phyloP scores from a whole-genome alignment of 1,284 basidiomycete genomes.

The Apiotrichum veenhuisii region DNA sequence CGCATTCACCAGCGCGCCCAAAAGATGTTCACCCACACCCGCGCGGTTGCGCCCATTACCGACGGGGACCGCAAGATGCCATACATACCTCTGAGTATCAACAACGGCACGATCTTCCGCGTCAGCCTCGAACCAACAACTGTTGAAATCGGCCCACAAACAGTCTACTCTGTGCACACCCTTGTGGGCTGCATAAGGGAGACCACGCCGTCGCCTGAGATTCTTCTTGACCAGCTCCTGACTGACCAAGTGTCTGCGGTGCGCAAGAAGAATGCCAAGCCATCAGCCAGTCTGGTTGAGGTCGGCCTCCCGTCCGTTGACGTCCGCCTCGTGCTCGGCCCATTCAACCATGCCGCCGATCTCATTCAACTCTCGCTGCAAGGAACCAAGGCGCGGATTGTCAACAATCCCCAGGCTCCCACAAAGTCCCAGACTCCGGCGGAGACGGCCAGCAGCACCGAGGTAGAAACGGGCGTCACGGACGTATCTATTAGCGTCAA shows the following conservation, averaged over 20 bases:
- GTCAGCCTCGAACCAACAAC: slow-evolving; percentile 9
- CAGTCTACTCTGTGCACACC: slow-evolving; percentile 1
- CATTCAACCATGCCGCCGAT: slow-evolving; percentile 7
- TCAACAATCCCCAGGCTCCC: slow-evolving; percentile 4
- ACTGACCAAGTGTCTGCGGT: slow-evolving; percentile 7
- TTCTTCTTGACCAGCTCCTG: slow-evolving; percentile 15
- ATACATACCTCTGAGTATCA: slow-evolving; percentile 8
- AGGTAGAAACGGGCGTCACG: background rate
- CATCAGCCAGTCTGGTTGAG: slow-evolving; percentile 10
- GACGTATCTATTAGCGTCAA: slow-evolving; percentile 3
- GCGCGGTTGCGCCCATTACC: background rate
- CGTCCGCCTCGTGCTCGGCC: slow-evolving; percentile 9
- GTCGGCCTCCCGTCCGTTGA: slow-evolving; percentile 10
- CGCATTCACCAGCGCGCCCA: slow-evolving; percentile 12
- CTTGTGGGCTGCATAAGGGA: slow-evolving; percentile 2
- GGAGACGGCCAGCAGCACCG: background rate
- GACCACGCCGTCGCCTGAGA: background rate
- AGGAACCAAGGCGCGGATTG: slow-evolving; percentile 1
- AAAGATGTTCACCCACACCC: slow-evolving; percentile 1
- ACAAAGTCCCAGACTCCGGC: background rate
- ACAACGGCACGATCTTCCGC: slow-evolving; percentile 10
- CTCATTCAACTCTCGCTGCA: background rate
- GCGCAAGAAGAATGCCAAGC: slow-evolving; percentile 1
- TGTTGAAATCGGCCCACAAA: slow-evolving; percentile 14
- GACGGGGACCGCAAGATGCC: background rate